A percentile compares a stretch with the other conserved stretches of the same genome.
phyloP scores from a whole-genome alignment of 148 eudicot genomes.

The Salicornia ramosissima region DNA sequence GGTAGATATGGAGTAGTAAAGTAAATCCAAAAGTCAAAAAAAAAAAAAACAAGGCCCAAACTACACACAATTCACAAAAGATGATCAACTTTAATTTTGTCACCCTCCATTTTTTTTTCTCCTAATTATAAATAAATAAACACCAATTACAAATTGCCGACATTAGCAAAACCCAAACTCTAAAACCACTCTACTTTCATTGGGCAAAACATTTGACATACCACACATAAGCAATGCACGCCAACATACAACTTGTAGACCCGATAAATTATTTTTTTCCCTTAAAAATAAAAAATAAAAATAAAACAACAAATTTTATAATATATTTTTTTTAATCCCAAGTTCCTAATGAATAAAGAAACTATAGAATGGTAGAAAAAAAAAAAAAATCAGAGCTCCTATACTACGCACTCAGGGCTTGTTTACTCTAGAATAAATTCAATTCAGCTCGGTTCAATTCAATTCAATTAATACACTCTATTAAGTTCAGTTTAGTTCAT shows the following conservation, averaged over 20 bases:
- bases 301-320: too few relatives aligned
- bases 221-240: constrained; percentile 13
- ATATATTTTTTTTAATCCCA: too few relatives aligned
- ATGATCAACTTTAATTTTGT: background rate
- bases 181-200: background rate
- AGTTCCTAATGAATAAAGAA: background rate
- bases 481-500: too few relatives aligned
- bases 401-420: too few relatives aligned
- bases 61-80: constrained; percentile 5
- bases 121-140: background rate
- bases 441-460: too few relatives aligned
- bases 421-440: too few relatives aligned
- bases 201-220: background rate
- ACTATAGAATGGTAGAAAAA: background rate
- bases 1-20: background rate
- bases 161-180: background rate
- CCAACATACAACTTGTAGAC: background rate
- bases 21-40: background rate
- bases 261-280: background rate
- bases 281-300: background rate
- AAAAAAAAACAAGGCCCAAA: background rate
- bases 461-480: too few relatives aligned
- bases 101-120: background rate
- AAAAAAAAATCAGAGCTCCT: background rate
- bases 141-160: constrained; percentile 16